Base-by-base conservation (phyloP, 176 grass and related monocot species). In the Ensete ventricosum region DNA sequence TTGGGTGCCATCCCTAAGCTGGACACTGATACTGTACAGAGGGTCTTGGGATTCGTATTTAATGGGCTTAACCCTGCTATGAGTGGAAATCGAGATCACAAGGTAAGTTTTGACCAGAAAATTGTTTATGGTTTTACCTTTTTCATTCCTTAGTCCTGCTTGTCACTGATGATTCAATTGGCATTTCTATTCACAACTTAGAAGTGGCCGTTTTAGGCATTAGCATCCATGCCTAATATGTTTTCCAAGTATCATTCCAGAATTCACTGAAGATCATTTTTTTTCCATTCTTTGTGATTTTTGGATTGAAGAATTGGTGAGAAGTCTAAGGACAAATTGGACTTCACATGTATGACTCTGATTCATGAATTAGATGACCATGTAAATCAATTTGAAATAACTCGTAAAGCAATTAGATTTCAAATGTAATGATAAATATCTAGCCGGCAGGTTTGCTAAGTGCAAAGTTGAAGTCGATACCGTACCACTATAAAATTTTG, bases 41-140 rank as follows among this genome's bases (percentile, higher is more conserved):
- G 84, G 77, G 90, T 98, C 17, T 69, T 91, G 80, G 88, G 87
- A 53, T 93, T 93, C 82, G 90, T 98, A 70, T 81, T 97, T 19
- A 81, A 87, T 72, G 85, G 89, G 20, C 94, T 97, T 73, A 93
- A 97, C 82, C 94, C 87, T 78, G 58, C 71, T 49, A 80, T 81
- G 60, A 83, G 77, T 51, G 79, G 80, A 77, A 82, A 88, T 23
- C 90, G 73, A 55, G 88, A 93, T 62, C 89, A 93, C 76, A 93
- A 97, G 86, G 94, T 97, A 59, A 73, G 59, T 53, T 63, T 27
- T 43, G 21, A 55, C 13, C 34, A 43, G 34, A 43, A 57, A 50
- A 80, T 34, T 69, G 58, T 76, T 48, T n/a, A 23, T 43, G 13
- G 80, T 51, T 74, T 74, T 65, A 12, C 64, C 67, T 1, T 70